Evolutionary conservation across 495 filamentous ascomycete genomes (phyloP).

Genomic region (Haplographium delicatum): DNA sequence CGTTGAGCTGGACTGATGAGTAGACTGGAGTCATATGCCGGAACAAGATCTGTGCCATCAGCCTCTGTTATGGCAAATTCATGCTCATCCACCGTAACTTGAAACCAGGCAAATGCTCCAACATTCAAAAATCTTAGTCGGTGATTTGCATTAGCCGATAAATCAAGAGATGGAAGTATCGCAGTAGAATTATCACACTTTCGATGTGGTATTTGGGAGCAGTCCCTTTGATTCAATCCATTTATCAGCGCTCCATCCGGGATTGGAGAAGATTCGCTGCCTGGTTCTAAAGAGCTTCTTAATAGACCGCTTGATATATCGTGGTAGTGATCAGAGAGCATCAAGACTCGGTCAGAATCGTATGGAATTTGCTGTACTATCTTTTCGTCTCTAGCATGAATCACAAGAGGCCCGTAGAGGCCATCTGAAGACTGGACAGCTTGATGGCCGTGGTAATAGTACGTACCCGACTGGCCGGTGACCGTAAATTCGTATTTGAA

Average conservation of each 20-base stretch:
- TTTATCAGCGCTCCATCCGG: constrained; percentile 65
- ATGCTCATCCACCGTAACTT: constrained; percentile 46
- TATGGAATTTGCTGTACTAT: constrained; percentile 37
- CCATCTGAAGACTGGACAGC: constrained; percentile 43
- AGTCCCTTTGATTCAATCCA: constrained; percentile 46
- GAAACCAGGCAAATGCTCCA: constrained; percentile 54
- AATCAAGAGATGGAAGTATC: constrained; percentile 39
- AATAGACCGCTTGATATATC: constrained; percentile 44
- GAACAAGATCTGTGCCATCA: constrained; percentile 64
- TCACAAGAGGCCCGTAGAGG: constrained; percentile 46
- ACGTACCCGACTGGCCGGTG: constrained; percentile 41
- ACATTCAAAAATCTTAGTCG: constrained; percentile 66
- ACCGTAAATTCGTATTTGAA: constrained; percentile 42
- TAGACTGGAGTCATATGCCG: constrained; percentile 44
- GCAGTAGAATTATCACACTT: constrained; percentile 41
- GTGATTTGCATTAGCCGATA: constrained; percentile 49
- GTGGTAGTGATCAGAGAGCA: constrained; percentile 57
- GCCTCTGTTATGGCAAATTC: constrained; percentile 57
- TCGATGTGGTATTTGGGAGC: constrained; percentile 38
- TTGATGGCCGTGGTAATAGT: constrained; percentile 40
- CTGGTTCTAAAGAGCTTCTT: constrained; percentile 42
- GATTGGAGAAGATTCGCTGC: constrained; percentile 51
- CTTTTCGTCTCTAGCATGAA: constrained; percentile 43
- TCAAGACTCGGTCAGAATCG: constrained; percentile 45
- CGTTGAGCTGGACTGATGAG: constrained; percentile 60